Evolutionary conservation across 768 basidiomycete species (phyloP), one percentile per base, ranked within the genome.

Genomic region (Lentinula guzmanii): DNA sequence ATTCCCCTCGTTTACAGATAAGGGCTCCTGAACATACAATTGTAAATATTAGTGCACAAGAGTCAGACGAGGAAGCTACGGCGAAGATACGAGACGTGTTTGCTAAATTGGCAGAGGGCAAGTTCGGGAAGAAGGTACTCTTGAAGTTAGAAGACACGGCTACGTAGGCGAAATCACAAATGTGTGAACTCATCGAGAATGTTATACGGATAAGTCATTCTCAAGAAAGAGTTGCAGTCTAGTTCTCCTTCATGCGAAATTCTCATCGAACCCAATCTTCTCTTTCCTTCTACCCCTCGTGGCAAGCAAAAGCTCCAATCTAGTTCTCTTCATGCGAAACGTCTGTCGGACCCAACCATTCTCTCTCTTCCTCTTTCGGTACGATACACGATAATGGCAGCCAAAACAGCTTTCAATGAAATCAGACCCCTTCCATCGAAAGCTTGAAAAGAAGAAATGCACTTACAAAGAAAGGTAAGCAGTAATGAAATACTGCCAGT

Each of bases 21-120:
- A 76, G 79, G 63, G 85, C 81, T 58, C 87, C 92, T 2, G 81
- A 80, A 62, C 85, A 91, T 65, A 86, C 91, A 67, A 81, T 92
- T 56, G 68, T 93, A 60, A 75, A 76, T 4, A 78, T 94, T 24
- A 66, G 68, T 31, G 67, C 68, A 2, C 52, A 69, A 31, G 72
- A 77, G 46, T 72, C 75, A 4, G 78, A 77, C 56, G 69, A 76
- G 55, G 65, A 74, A 34, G 78, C 75, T 41, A 70, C 67, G 37
- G 71, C 74, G 67, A 85, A 79, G 72, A 72, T 87, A 24, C 81
- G 77, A 45, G 77, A 71, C 66, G 75, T 76, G 67, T 79, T 90
- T 64, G 66, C 69, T 53, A 75, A 74, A 55, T 66, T 79, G 60
- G 66, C 70, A 31, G 66, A 70, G 3, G 76, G 77, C 3, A 68